Evolutionary conservation across 2,329 filamentous ascomycete species (phyloP), one percentile per base, ranked within the genome.

Genomic region (Verticillium zaregamsianum): DNA sequence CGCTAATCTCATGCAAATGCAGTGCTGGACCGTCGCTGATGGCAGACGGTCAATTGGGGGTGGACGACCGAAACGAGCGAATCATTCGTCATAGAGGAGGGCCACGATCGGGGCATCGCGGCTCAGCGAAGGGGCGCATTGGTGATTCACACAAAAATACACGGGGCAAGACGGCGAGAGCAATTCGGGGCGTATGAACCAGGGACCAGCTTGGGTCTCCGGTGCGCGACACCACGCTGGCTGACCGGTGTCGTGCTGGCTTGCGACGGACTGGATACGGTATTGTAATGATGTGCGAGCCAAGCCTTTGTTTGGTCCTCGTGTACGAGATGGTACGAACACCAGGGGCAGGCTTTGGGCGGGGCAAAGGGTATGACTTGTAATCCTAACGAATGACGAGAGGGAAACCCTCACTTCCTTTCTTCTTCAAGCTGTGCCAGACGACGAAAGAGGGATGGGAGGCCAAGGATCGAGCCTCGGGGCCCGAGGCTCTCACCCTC

Each of bases 1-100:
- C 58, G 58, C 45, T 55, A 59, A 59, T 55, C 40, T 45, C 25
- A 37, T 49, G 57, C 57, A 58, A 15, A n/a, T 40, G 23, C 56
- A 40, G 45, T 58, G 57, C 37, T 49, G 14, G 37, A 58, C 45
- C 28, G 25, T 25, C 57, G 45, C 28, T 25, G 31, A 49, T 45
- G 37, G 57, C 45, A 49, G 12, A 49, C 45, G 45, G 45, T 49
- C 45, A 25, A 49, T 25, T n/a, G 45, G 45, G 35, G 45, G 45
- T 49, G n/a, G 23, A 23, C n/a, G 20, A 49, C 8, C 20, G n/a
- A 49, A 23, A 49, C 8, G 11, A n/a, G 45, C 45, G 45, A 25
- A 49, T 49, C n/a, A 49, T 23, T 23, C 45, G 45, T 25, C 37
- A 40, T 49, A 49, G 45, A 49, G 45, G 45, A n/a, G 45, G 45